Evolutionary conservation across 495 filamentous ascomycete genomes (phyloP).

Genomic region (Staphylotrichum longicolle): DNA sequence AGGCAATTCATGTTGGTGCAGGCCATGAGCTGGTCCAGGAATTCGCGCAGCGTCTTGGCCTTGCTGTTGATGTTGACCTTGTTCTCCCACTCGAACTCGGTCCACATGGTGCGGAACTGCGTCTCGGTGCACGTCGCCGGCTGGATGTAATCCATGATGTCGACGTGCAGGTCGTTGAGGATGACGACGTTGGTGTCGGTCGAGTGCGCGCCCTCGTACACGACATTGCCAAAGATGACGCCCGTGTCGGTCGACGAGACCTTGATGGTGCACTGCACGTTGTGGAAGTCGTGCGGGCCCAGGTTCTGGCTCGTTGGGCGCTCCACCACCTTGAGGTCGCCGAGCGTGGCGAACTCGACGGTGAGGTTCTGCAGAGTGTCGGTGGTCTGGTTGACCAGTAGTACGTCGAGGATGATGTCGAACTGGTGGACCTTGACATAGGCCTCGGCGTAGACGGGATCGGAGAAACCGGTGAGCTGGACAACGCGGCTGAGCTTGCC

Average conservation of each 20-base stretch:
- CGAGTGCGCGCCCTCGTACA: constrained; percentile 93
- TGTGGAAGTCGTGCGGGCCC: constrained; percentile 92
- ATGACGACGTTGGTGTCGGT: constrained; percentile 98
- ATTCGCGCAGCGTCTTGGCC: constrained; percentile 87
- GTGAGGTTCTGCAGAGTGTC: constrained; percentile 96
- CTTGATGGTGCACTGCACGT: constrained; percentile 98
- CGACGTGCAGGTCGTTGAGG: constrained; percentile 96
- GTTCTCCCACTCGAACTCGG: constrained; percentile 99
- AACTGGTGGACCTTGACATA: constrained; percentile 99
- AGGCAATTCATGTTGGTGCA: constrained; percentile 98
- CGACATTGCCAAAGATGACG: constrained; percentile 98
- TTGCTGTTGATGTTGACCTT: constrained; percentile 99
- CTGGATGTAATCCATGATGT: constrained; percentile 99
- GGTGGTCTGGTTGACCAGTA: constrained; percentile 95
- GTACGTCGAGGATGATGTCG: constrained; percentile 95
- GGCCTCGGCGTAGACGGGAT: constrained; percentile 96
- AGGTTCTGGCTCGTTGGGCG: constrained; percentile 94
- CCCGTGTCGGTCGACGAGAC: constrained; percentile 98
- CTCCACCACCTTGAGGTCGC: constrained; percentile 97
- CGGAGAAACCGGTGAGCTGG: constrained; percentile 97
- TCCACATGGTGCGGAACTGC: constrained; percentile 99
- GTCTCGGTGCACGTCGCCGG: constrained; percentile 96
- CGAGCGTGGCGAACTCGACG: constrained; percentile 96
- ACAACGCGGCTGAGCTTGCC: constrained; percentile 96
- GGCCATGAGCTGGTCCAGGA: constrained; percentile 92